Percentiles rank a stretch among this genome's conserved stretches.
These are phyloP conservation scores for Pythium dissimile DNA, from an alignment of 352 stramenopile genomes.

Conservation along the genomic window DNA sequence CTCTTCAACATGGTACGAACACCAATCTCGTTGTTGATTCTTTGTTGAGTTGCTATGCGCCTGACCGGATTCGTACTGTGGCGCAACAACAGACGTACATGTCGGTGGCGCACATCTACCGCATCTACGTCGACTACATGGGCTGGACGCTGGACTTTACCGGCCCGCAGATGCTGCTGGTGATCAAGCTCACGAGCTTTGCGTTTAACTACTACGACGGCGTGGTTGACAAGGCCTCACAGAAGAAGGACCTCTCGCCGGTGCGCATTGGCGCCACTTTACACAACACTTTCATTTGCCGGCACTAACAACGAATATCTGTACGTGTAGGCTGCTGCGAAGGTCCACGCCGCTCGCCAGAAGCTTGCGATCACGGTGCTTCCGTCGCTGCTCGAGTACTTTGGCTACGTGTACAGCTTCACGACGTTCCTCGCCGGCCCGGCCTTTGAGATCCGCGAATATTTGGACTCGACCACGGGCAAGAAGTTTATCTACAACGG, in stretches of 20 bases:
- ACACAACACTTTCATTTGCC: too few species aligned
- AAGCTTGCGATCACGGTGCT: constrained; percentile 74
- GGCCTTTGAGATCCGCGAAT: constrained; percentile 94
- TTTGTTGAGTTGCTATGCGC: neutral
- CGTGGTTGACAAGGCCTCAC: constrained; percentile 53
- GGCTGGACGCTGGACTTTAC: constrained; percentile 87
- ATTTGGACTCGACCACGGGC: constrained; percentile 62
- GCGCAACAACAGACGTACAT: constrained; percentile 1
- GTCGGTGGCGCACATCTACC: constrained; percentile 86
- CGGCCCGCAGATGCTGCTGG: constrained; percentile 90
- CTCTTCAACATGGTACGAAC: constrained; percentile 87
- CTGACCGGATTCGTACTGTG: neutral
- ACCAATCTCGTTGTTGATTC: neutral
- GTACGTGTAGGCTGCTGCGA: neutral
- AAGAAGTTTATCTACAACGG: constrained; percentile 54
- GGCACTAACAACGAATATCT: neutral
- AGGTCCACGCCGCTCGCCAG: constrained; percentile 28
- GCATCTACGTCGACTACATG: constrained; percentile 96
- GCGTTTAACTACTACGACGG: constrained; percentile 98
- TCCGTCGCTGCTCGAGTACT: constrained; percentile 92
- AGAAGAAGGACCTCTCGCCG: constrained; percentile 27
- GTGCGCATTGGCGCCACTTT: too few species aligned
- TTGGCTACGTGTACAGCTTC: constrained; percentile 97
- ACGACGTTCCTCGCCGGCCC: constrained; percentile 94
- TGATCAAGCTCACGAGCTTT: constrained; percentile 97